Evolutionary conservation across 2,329 filamentous ascomycete species (phyloP), one percentile per base, ranked within the genome.

Genomic region (Claviceps sp.): DNA sequence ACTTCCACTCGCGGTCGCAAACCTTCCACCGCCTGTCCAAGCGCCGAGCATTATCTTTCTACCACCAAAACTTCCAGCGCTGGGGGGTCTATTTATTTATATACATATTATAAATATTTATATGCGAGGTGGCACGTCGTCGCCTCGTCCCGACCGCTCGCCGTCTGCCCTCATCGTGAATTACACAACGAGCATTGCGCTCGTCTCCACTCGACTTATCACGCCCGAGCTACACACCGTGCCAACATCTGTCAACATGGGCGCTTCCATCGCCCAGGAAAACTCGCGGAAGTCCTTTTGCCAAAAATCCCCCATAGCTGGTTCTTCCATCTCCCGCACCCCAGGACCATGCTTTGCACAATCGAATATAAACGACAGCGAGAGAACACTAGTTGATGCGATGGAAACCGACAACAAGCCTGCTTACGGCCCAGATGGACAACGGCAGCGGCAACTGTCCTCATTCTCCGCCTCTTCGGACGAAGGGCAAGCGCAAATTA

Each of bases 341-440:
- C 47, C 46, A 1, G 49, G 34, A 16, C 22, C 24, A 4, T 47
- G 41, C 37, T 16, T 47, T 1, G 22, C 50, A 8, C 42, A 49
- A 48, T 42, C 47, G 42, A 42, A 42, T 50, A 42, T 46, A 18
- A 51, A 54, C 48, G 50, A 50, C 44, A 56, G 54, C 50, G 44
- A 53, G 24, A 44, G 38, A 37, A 54, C 52, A 5, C 48, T 54
- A 1, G 48, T 53, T n/a, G 37, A 16, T 37, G 48, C 36, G 13
- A 24, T 52, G 18, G 53, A 51, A 24, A 11, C 48, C 13, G 26
- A 46, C 2, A 47, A 52, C 22, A 30, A 42, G 45, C 11, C 43
- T 3, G 11, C 13, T 5, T 48, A 14, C 26, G 20, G 14, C 34
- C 2, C 11, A n/a, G 46, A 37, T 24, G 34, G 47, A 40, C 9